Conservation (phyloP, 2,329 filamentous ascomycete species). For the Falciphora oryzae region DNA sequence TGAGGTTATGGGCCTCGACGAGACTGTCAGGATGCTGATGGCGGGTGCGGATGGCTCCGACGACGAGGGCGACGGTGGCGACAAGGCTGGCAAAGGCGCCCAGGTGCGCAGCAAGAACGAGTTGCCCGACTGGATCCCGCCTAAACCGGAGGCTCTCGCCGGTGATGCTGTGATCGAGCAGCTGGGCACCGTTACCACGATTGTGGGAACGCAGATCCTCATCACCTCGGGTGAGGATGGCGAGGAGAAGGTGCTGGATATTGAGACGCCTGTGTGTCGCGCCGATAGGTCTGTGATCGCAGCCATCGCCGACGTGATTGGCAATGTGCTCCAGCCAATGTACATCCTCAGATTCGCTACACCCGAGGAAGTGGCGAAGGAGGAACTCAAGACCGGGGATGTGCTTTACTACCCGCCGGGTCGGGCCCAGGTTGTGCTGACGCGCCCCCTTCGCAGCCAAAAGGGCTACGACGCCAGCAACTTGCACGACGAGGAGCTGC, state of each 20-base stretch:
- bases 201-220: slow-evolving; percentile 73
- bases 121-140: slow-evolving; percentile 52
- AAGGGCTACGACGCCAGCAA: slow-evolving; percentile 96
- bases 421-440: slow-evolving; percentile 81
- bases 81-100: slow-evolving; percentile 24
- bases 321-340: slow-evolving; percentile 76
- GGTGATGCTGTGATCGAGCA: slow-evolving; percentile 69
- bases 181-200: slow-evolving; percentile 68
- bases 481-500: slow-evolving; percentile 86
- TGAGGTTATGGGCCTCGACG: slow-evolving; percentile 70
- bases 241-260: slow-evolving; percentile 79
- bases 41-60: slow-evolving; percentile 62
- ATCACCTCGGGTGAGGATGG: slow-evolving; percentile 74
- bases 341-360: slow-evolving; percentile 75
- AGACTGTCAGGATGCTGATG: slow-evolving; percentile 82
- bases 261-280: slow-evolving; percentile 76
- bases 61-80: slow-evolving; percentile 27
- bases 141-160: slow-evolving; percentile 73
- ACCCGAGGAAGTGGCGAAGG: slow-evolving; percentile 53
- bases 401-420: slow-evolving; percentile 73
- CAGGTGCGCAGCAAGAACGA: slow-evolving; percentile 82
- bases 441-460: slow-evolving; percentile 67
- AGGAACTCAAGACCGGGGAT: slow-evolving; percentile 62
- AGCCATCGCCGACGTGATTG: slow-evolving; percentile 77
- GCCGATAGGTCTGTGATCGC: slow-evolving; percentile 72